Evolutionary conservation across 192 early-diverging fungal species (phyloP).

Genomic region (Backusella tuberculispora): DNA sequence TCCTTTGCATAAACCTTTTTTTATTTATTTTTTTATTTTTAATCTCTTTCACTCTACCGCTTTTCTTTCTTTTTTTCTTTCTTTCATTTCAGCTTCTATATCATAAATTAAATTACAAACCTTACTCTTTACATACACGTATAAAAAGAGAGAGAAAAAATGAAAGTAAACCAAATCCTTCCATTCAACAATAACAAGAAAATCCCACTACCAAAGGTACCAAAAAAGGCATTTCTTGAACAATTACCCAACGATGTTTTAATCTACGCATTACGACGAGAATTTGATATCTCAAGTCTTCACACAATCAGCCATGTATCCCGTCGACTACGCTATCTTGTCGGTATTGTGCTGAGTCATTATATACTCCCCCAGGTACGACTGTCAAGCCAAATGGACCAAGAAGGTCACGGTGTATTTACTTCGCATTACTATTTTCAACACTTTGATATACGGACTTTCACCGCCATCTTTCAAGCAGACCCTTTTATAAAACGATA

Average conservation of each 20-base stretch:
- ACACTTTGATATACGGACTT: background rate
- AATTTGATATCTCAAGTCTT: background rate
- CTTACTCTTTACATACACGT: too few relatives aligned
- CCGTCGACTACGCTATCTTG: background rate
- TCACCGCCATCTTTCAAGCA: background rate
- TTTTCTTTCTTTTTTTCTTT: background rate
- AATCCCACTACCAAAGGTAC: background rate
- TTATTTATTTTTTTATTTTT: background rate
- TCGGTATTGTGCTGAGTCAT: background rate
- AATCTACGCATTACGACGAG: background rate
- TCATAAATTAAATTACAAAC: too few relatives aligned
- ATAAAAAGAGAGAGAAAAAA: background rate
- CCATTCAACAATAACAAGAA: background rate
- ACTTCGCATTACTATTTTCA: background rate
- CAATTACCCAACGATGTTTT: background rate
- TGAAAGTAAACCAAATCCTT: background rate
- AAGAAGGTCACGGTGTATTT: background rate
- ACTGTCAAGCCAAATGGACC: background rate
- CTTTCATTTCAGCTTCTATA: too few relatives aligned
- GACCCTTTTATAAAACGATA: background rate
- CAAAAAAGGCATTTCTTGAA: background rate
- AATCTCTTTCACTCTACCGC: background rate
- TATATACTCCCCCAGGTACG: background rate
- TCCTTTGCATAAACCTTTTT: background rate
- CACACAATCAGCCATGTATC: background rate